Evolutionary conservation across 176 grass and related monocot species (phyloP).

Genomic region (Phoenix dactylifera): DNA sequence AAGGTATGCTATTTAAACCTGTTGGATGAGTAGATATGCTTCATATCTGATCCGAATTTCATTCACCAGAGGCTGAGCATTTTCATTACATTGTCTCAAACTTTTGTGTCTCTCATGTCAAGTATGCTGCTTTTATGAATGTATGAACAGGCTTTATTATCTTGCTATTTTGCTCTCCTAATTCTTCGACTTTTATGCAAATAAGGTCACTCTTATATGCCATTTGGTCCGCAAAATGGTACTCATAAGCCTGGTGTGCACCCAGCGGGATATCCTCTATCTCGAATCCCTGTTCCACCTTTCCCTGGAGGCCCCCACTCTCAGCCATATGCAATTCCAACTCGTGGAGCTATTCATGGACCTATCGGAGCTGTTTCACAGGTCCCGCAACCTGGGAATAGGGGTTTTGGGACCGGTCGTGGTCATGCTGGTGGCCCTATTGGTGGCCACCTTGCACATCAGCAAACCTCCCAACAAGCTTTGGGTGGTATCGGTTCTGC

Average conservation of each 20-base stretch:
- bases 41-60: too few relatives aligned
- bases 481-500: conserved; percentile 55
- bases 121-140: too few relatives aligned
- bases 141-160: too few relatives aligned
- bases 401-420: conserved; percentile 69
- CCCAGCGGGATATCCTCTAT: conserved; percentile 65
- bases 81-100: too few relatives aligned
- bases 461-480: conserved; percentile 78
- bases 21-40: too few relatives aligned
- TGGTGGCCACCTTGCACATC: conserved; percentile 85
- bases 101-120: too few relatives aligned
- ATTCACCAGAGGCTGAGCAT: too few relatives aligned
- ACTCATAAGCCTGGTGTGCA: conserved; percentile 66
- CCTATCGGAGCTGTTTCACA: conserved; percentile 75
- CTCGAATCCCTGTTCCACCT: conserved; percentile 66
- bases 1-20: conserved; percentile 36
- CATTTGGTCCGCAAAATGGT: conserved; percentile 81
- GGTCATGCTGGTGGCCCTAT: conserved; percentile 76
- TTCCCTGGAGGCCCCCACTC: conserved; percentile 86
- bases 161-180: neutral
- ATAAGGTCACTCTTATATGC: conserved; percentile 65
- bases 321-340: conserved; percentile 92
- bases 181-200: conserved; percentile 1
- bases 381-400: conserved; percentile 69
- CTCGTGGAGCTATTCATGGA: conserved; percentile 71